Base-by-base conservation (phyloP, 2,329 filamentous ascomycete genomes). In the Fusarium pininemorale region DNA sequence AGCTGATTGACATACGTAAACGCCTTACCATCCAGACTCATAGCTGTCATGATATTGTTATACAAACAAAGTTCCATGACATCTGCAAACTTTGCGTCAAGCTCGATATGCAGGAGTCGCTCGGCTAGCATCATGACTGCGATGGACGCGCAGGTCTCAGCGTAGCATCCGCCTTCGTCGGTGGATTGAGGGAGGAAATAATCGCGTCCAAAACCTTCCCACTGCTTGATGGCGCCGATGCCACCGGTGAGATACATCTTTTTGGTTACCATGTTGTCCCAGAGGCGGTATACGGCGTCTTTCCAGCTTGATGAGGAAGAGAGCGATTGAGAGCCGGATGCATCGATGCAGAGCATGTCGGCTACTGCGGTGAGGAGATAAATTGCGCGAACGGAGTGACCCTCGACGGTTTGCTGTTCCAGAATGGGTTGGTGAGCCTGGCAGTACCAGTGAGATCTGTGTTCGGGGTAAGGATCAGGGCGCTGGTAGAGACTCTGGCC, bases 1-100 rank as follows among this genome's bases (percentile, higher is more conserved):
- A 92, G 82, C 66, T 90, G 89, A 72, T 92, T 92, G 50, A 87
- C 86, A 70, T 92, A 92, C 1, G 89, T 90, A 78, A 91, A 92
- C 2, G 83, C 83, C 37, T 83, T 87, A 3, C 90, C 90, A 70
- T 89, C 85, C 8, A 86, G 79, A 30, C 85, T 87, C 85, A 91
- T 89, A 1, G 86, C 86, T 0, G 87, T 90, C 80, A 91, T 83
- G 18, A 91, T 84, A 24, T 87, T 85, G 76, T 92, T 91, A 78
- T 90, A 91, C 1, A 92, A 83, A 62, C 86, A 88, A 4, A 91
- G 79, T 74, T 92, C 90, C 85, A 91, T 88, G 41, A 91, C 81
- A 75, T 92, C 90, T 2, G 83, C 86, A 70, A 88, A 90, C 35
- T 84, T 83, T 1, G 84, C 81, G 71, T 90, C 81, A 8, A 90